phyloP scores from a whole-genome alignment of 306 rosid species.

The Styphnolobium japonicum region DNA sequence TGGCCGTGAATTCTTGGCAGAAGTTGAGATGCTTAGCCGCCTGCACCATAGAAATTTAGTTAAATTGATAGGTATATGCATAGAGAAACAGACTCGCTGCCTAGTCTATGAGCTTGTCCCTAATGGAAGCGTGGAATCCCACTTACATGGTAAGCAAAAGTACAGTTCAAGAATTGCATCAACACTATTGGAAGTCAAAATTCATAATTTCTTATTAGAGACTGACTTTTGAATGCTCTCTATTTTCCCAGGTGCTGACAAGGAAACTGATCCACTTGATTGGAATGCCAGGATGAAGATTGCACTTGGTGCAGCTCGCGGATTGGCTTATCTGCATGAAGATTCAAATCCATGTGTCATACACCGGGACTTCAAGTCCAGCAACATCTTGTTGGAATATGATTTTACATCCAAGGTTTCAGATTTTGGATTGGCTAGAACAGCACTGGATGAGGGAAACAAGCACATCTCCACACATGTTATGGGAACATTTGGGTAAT shows the following conservation, averaged over 20 bases:
- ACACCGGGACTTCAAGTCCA: conserved; percentile 93
- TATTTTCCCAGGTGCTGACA: conserved; percentile 68
- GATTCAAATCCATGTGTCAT: conserved; percentile 96
- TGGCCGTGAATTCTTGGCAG: conserved; percentile 92
- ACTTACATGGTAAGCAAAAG: conserved; percentile 71
- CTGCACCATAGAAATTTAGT: conserved; percentile 94
- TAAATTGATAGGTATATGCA: conserved; percentile 81
- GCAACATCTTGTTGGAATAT: conserved; percentile 86
- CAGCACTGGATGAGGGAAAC: conserved; percentile 84
- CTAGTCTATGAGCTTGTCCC: conserved; percentile 92
- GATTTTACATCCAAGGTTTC: conserved; percentile 93
- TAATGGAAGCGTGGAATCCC: conserved; percentile 95
- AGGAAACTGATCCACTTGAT: conserved; percentile 73
- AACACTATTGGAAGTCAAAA: conserved; percentile 7
- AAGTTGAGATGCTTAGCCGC: conserved; percentile 97
- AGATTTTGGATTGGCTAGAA: conserved; percentile 96
- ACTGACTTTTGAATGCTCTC: conserved; percentile 12
- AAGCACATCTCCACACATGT: conserved; percentile 96
- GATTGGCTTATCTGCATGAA: conserved; percentile 90
- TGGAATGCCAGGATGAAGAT: conserved; percentile 91
- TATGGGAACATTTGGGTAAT: conserved; percentile 98
- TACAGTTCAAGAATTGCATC: conserved; percentile 12
- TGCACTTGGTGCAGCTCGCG: conserved; percentile 96
- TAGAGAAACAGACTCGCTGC: conserved; percentile 80
- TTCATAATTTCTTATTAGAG: background rate